Evolutionary conservation across 2,329 filamentous ascomycete genomes (phyloP).

Genomic region (Alternaria triticimaculans): DNA sequence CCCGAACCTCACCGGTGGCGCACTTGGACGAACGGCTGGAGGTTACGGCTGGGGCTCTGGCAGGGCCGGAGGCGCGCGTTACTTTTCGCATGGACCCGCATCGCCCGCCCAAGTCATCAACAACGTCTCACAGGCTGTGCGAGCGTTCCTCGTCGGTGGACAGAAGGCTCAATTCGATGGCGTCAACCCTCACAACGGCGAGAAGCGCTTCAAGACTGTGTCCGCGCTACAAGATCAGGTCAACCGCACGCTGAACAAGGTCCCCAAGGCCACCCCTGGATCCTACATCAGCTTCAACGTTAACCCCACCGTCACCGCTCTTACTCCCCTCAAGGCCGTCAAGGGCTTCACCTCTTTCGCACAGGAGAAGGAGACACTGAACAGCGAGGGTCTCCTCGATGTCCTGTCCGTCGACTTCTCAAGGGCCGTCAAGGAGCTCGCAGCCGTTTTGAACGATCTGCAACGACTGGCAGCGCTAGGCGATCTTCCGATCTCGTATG

Average conservation of each 20-base stretch:
- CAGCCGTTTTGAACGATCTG: slow-evolving; percentile 79
- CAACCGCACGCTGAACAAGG: slow-evolving; percentile 68
- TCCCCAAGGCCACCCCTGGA: slow-evolving; percentile 68
- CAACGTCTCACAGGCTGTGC: slow-evolving; percentile 92
- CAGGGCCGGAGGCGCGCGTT: slow-evolving; percentile 73
- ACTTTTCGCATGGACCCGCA: slow-evolving; percentile 88
- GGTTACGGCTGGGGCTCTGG: slow-evolving; percentile 83
- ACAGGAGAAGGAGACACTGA: slow-evolving; percentile 65
- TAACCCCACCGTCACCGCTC: slow-evolving; percentile 86
- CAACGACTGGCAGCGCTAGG: slow-evolving; percentile 78
- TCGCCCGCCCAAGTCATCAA: slow-evolving; percentile 88
- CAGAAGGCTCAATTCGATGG: slow-evolving; percentile 89
- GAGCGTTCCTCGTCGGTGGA: slow-evolving; percentile 90
- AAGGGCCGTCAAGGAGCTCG: slow-evolving; percentile 82
- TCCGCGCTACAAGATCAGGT: slow-evolving; percentile 76
- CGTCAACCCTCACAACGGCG: slow-evolving; percentile 68
- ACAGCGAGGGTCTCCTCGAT: slow-evolving; percentile 83
- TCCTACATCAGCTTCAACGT: slow-evolving; percentile 88
- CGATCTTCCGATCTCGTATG: slow-evolving; percentile 80
- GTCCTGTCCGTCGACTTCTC: slow-evolving; percentile 87
- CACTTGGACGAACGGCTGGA: slow-evolving; percentile 81
- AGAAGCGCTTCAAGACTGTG: slow-evolving; percentile 81
- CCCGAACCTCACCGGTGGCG: slow-evolving; percentile 89
- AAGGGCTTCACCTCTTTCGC: slow-evolving; percentile 56
- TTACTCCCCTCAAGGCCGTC: slow-evolving; percentile 73